Percentiles rank a stretch among this genome's conserved stretches.
Conservation (phyloP, 371 early-diverging fungal genomes). For the Mucor circinelloides region DNA sequence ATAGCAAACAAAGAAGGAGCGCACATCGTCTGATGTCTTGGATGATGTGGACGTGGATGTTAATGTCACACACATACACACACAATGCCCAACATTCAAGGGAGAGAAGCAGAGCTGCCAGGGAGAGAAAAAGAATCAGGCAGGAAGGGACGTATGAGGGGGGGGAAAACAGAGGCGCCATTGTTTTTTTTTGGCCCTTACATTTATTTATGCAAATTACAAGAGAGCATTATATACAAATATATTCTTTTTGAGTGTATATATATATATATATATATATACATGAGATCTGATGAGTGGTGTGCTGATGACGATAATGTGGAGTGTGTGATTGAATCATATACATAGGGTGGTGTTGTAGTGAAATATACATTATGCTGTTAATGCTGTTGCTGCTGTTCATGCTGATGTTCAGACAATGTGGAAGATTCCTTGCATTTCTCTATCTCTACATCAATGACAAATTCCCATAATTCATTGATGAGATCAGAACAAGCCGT, state of each 20-base stretch:
- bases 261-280: neutral
- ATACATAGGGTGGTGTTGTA: neutral
- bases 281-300: neutral
- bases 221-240: neutral
- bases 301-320: neutral
- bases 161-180: neutral
- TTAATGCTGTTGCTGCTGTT: slow-evolving; percentile 1
- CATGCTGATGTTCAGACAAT: neutral
- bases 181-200: neutral
- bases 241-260: neutral
- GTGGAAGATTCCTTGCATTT: neutral
- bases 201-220: neutral
- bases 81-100: neutral
- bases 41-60: neutral
- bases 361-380: neutral
- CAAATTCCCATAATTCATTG: slow-evolving; percentile 1
- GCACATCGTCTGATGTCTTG: neutral
- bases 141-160: neutral
- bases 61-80: neutral
- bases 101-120: neutral
- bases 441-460: neutral
- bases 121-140: neutral
- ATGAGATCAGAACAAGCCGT: neutral
- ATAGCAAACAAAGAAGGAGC: slow-evolving; percentile 7
- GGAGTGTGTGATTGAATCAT: neutral